Evolutionary conservation across 768 basidiomycete genomes (phyloP).

Genomic region (Kwoniella heveanensis): DNA sequence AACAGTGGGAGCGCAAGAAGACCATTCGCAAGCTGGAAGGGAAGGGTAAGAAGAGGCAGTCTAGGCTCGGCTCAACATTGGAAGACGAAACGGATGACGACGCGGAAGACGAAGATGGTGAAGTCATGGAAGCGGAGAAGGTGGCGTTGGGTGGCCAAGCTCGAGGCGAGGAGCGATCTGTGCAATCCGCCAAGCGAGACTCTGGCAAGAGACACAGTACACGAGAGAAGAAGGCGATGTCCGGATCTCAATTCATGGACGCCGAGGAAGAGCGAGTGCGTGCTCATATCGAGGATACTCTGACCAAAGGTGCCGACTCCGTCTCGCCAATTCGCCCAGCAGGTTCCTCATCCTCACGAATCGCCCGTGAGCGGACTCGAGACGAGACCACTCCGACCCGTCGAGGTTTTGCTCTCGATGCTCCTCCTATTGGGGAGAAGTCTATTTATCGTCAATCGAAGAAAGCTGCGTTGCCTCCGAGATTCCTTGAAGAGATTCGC

Average conservation of each 20-base stretch:
- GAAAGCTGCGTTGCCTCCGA: constrained; percentile 45
- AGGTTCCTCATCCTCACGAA: constrained; percentile 30
- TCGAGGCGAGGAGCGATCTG: constrained; percentile 26
- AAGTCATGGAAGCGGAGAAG: constrained; percentile 52
- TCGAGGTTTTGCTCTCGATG: constrained; percentile 25
- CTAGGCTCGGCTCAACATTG: constrained; percentile 5
- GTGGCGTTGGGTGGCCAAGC: constrained; percentile 33
- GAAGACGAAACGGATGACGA: constrained; percentile 30
- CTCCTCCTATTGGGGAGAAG: constrained; percentile 49
- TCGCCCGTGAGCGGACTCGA: constrained; percentile 34
- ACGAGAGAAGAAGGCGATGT: constrained; percentile 43
- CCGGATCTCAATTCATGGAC: constrained; percentile 56
- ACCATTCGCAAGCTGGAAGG: constrained; percentile 52
- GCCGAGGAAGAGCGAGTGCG: constrained; percentile 62
- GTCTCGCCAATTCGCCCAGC: constrained; percentile 54
- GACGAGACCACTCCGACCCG: constrained; percentile 33
- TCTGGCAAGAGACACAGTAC: constrained; percentile 21
- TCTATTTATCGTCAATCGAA: constrained; percentile 39
- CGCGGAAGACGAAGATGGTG: constrained; percentile 52
- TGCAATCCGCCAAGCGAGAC: constrained; percentile 27
- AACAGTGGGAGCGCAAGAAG: constrained; percentile 52
- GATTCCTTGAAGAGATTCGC: constrained; percentile 53
- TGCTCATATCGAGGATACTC: constrained; percentile 82
- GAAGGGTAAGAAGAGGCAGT: constrained; percentile 6
- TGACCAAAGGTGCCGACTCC: constrained; percentile 64